Evolutionary conservation across 305 asterid genomes (phyloP).

Genomic region (Solanum hybrid): DNA sequence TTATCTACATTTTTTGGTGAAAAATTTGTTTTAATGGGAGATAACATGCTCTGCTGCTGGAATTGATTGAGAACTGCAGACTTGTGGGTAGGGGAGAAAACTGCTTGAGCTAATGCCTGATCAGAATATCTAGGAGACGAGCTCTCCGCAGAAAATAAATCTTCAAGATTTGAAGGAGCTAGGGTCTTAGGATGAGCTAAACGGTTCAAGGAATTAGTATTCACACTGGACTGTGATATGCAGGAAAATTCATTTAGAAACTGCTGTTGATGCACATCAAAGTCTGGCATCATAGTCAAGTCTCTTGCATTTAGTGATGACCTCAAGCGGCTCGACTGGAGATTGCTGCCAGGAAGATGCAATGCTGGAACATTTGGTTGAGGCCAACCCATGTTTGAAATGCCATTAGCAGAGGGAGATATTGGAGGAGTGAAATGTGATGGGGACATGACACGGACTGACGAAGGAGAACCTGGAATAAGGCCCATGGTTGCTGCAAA

Average conservation of each 20-base stretch:
- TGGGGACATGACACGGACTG: constrained; percentile 40
- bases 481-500: constrained; percentile 36
- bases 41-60: constrained; percentile 63
- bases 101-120: constrained; percentile 34
- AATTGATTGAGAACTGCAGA: constrained; percentile 54
- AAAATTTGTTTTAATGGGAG: constrained; percentile 52
- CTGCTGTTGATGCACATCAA: constrained; percentile 47
- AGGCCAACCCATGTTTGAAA: constrained; percentile 52
- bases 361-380: constrained; percentile 56
- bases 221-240: constrained; percentile 22
- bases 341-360: constrained; percentile 65
- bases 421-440: constrained; percentile 62
- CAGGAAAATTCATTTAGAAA: constrained; percentile 39
- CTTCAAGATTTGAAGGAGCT: constrained; percentile 68
- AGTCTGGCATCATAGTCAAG: constrained; percentile 27
- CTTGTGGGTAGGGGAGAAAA: constrained; percentile 59
- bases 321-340: constrained; percentile 67
- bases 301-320: constrained; percentile 76
- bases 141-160: constrained; percentile 57
- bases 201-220: constrained; percentile 34
- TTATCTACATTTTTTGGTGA: constrained; percentile 55
- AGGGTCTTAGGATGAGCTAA: constrained; percentile 39
- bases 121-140: constrained; percentile 13
- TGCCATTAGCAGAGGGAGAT: constrained; percentile 55
- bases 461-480: constrained; percentile 55